Evolutionary conservation across 1,284 basidiomycete species (phyloP).

Genomic region (Serendipita sp.): DNA sequence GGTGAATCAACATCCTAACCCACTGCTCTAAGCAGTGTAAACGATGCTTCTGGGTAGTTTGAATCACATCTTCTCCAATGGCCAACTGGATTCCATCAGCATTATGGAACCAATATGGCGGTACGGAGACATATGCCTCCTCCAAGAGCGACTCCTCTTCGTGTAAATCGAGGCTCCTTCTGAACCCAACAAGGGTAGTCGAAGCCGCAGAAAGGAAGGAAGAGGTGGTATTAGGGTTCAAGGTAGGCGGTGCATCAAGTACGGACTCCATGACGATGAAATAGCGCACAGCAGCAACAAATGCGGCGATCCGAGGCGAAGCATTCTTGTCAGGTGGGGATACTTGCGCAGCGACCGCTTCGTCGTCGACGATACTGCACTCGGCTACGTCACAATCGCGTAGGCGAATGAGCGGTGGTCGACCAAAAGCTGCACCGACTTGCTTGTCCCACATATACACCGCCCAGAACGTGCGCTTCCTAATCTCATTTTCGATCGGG

Average conservation of each 20-base stretch:
- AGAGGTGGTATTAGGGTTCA: slow-evolving; percentile 31
- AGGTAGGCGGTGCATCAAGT: slow-evolving; percentile 53
- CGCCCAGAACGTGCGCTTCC: slow-evolving; percentile 87
- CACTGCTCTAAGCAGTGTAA: slow-evolving; percentile 75
- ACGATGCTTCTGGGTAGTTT: slow-evolving; percentile 74
- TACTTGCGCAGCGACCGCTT: slow-evolving; percentile 47
- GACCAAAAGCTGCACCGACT: slow-evolving; percentile 67
- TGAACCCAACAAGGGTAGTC: slow-evolving; percentile 23
- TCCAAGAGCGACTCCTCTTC: slow-evolving; percentile 66
- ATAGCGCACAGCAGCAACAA: slow-evolving; percentile 57
- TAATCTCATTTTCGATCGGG: slow-evolving; percentile 72
- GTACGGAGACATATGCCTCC: slow-evolving; percentile 57
- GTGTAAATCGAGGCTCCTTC: slow-evolving; percentile 43
- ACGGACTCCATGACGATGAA: slow-evolving; percentile 75
- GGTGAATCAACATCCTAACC: slow-evolving; percentile 64
- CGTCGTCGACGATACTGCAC: slow-evolving; percentile 73
- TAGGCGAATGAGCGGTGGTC: slow-evolving; percentile 70
- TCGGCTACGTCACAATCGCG: slow-evolving; percentile 79
- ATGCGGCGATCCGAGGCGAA: slow-evolving; percentile 61
- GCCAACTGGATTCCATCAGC: slow-evolving; percentile 52
- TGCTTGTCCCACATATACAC: slow-evolving; percentile 92
- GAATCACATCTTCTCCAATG: slow-evolving; percentile 65
- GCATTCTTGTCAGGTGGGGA: slow-evolving; percentile 26
- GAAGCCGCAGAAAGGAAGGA: slow-evolving; percentile 27
- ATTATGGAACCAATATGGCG: slow-evolving; percentile 65